Evolutionary conservation across 306 rosid genomes (phyloP), one percentile per base, ranked within the genome.

Genomic region (Dalbergia cochinchinensis): DNA sequence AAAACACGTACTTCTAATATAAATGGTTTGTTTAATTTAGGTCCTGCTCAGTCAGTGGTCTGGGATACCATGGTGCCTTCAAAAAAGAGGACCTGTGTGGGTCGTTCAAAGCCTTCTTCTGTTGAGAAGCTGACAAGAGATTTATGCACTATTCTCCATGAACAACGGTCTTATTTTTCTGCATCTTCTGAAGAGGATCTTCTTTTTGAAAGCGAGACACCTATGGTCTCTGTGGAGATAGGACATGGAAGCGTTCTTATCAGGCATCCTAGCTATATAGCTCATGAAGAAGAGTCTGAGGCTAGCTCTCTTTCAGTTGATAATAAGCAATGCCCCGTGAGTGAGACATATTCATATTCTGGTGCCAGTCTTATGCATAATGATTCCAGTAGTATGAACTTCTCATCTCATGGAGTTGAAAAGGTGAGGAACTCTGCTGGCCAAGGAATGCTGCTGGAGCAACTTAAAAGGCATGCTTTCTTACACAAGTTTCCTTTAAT

Each of bases 171-270:
- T 35, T 89, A 85, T 87, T 91, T 96, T 86, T 91, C 97, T 15
- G 91, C 86, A 62, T 92, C 99, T 61, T 96, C 99, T 15, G 94
- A 93, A 66, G 98, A 91, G 63, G 99, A 93, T 80, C 87, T 96
- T 69, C 98, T 96, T 86, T 96, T 90, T 39, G 98, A 90, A 82
- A 91, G 91, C 71, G 96, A 90, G 83, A 86, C 89, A 22, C 98
- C 99, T 33, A 89, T 93, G 99, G 98, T 96, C 77, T 96, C 98
- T 66, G 99, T 96, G 79, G 99, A 96, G 91, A 93, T 93, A 80
- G 99, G 99, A 66, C 99, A 96, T 83, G 99, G 99, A 82, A 93
- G 97, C 33, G 85, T 96, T 83, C 98, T 96, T 82, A 93, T 96
- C 19, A 90, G 93, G 93, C 98, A 93, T 83, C 99, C 99, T 8